Evolutionary conservation across 1,284 basidiomycete species (phyloP).

Genomic region (Vanrija humicola): DNA sequence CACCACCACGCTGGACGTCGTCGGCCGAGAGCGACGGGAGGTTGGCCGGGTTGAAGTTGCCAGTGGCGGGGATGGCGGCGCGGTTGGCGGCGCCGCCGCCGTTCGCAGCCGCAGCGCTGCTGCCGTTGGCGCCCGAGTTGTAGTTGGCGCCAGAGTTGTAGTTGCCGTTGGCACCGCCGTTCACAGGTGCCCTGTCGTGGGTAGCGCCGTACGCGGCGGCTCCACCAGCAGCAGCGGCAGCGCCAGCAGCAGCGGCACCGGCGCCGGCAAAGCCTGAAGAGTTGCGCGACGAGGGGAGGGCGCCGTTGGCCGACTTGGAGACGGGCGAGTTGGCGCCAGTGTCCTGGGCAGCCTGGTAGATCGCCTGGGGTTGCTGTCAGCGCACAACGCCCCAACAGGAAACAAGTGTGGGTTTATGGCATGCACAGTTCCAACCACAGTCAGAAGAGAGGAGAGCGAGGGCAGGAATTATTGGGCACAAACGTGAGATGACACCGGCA

Average conservation of each 20-base stretch:
- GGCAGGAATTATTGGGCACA: not conserved
- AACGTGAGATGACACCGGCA: slow-evolving; percentile 1
- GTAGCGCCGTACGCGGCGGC: not conserved
- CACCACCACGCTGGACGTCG: slow-evolving; percentile 22
- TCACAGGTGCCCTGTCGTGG: not conserved
- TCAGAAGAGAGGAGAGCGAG: slow-evolving; percentile 3
- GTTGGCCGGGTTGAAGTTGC: slow-evolving; percentile 6
- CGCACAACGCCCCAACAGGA: not conserved
- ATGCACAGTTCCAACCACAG: slow-evolving; percentile 17
- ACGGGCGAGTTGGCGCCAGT: slow-evolving; percentile 4
- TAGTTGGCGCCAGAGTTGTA: slow-evolving; percentile 2
- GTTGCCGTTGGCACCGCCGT: slow-evolving; percentile 1
- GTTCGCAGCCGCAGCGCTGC: slow-evolving; percentile 1
- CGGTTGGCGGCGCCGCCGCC: slow-evolving; percentile 2
- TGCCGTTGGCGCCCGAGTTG: not conserved
- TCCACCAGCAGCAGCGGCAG: slow-evolving; percentile 1
- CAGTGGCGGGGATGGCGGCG: not conserved
- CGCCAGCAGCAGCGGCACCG: slow-evolving; percentile 7
- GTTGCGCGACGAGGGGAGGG: too few relatives aligned
- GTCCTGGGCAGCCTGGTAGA: slow-evolving; percentile 33
- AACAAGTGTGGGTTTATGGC: slow-evolving; percentile 9
- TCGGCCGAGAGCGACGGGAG: slow-evolving; percentile 31
- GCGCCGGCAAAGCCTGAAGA: not conserved
- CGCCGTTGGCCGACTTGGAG: too few relatives aligned
- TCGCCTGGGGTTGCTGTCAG: slow-evolving; percentile 25